Percentiles rank a stretch among this genome's conserved stretches.
These are phyloP conservation scores for Aspergillus brasiliensis DNA, from an alignment of 2,329 filamentous ascomycete species.

Conservation along the genomic window DNA sequence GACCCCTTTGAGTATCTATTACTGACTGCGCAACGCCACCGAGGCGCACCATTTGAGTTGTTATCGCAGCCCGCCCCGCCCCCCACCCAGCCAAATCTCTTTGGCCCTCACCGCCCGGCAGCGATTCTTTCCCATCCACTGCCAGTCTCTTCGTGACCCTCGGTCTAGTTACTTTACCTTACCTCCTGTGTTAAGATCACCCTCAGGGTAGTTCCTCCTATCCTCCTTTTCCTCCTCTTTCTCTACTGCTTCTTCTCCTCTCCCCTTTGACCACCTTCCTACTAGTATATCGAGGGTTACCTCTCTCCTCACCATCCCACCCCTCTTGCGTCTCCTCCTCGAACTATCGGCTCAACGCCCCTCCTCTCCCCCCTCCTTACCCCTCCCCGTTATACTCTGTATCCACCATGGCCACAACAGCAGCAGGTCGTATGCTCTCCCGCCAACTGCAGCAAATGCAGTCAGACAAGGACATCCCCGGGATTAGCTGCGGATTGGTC, in stretches of 20 bases:
- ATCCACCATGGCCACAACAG: constrained; percentile 45
- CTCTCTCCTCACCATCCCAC: neutral
- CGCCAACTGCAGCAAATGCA: constrained; percentile 95
- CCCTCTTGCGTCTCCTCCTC: neutral
- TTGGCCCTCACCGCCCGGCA: constrained; percentile 13
- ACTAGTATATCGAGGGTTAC: neutral
- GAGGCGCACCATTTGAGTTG: neutral
- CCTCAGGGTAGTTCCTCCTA: constrained; percentile 13
- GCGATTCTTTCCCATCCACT: constrained; percentile 14
- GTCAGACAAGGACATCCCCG: constrained; percentile 83
- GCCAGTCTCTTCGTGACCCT: constrained; percentile 19
- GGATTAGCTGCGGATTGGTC: constrained; percentile 88
- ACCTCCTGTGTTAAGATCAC: neutral
- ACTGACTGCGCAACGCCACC: too few species aligned
- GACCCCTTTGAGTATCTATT: too few species aligned
- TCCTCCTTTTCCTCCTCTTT: constrained; percentile 6
- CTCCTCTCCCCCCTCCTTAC: constrained; percentile 1
- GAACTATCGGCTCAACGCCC: neutral
- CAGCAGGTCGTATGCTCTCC: constrained; percentile 65
- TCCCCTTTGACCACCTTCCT: neutral
- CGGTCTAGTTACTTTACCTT: neutral
- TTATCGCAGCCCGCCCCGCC: neutral
- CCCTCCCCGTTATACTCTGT: neutral
- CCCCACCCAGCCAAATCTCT: too few species aligned
- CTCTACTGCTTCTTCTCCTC: neutral